Percentiles rank a stretch among this genome's conserved stretches.
phyloP scores from a whole-genome alignment of 805 yeast species.

The Nakazawaea laoshanensis region DNA sequence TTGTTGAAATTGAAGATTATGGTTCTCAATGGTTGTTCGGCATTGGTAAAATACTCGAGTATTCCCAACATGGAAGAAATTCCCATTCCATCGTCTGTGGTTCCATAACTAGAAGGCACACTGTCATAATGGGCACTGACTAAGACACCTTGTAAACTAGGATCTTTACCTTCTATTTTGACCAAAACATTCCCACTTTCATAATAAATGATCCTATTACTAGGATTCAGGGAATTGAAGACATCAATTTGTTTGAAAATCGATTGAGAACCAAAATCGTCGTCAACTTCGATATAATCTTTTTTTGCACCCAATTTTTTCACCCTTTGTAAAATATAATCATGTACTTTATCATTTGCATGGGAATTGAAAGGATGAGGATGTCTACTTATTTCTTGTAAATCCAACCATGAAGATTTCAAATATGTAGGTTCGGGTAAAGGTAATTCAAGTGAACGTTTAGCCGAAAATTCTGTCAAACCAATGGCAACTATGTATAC shows the following conservation, averaged over 20 bases:
- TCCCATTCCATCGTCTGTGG: constrained; percentile 92
- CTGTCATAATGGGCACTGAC: constrained; percentile 85
- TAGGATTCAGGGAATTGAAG: constrained; percentile 31
- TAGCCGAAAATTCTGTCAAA: constrained; percentile 24
- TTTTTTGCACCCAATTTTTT: constrained; percentile 20
- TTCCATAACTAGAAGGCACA: constrained; percentile 80
- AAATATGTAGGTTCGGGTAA: constrained; percentile 26
- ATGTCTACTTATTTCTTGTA: constrained; percentile 56
- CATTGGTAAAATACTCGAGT: constrained; percentile 33
- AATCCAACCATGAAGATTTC: constrained; percentile 55
- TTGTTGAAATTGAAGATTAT: constrained; percentile 81
- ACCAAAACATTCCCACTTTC: constrained; percentile 80
- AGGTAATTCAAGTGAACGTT: constrained; percentile 35
- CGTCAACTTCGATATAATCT: constrained; percentile 26
- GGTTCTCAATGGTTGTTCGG: constrained; percentile 56
- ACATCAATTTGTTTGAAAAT: constrained; percentile 43
- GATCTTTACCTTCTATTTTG: constrained; percentile 57
- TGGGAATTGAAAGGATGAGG: constrained; percentile 77
- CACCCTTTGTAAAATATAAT: constrained; percentile 44
- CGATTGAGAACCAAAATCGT: constrained; percentile 32
- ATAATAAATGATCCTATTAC: constrained; percentile 54
- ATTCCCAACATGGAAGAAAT: constrained; percentile 73
- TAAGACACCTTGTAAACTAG: constrained; percentile 54
- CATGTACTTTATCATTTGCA: constrained; percentile 71
- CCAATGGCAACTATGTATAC: constrained; percentile 35